phyloP scores from a whole-genome alignment of 495 filamentous ascomycete species.

The Mytilinidion resinicola region DNA sequence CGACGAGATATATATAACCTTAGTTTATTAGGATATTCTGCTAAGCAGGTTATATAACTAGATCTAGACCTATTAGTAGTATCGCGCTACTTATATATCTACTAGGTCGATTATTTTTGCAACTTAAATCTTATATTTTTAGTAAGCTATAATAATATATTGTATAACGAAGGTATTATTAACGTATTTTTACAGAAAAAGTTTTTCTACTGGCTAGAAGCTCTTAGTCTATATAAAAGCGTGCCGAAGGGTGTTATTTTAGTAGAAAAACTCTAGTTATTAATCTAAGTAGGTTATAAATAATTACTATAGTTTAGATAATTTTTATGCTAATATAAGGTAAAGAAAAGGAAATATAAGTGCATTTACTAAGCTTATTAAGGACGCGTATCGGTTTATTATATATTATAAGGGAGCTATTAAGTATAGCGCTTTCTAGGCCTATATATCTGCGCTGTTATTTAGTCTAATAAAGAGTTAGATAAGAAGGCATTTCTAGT shows the following conservation, averaged over 20 bases:
- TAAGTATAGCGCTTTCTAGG: too few species aligned
- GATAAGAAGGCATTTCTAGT: too few species aligned
- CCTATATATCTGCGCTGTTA: too few species aligned
- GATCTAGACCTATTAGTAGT: slow-evolving; percentile 6
- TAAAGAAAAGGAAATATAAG: too few species aligned
- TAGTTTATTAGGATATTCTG: not conserved
- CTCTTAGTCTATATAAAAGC: not conserved
- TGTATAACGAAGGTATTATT: not conserved
- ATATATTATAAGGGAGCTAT: not conserved
- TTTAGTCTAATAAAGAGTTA: too few species aligned
- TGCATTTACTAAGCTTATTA: too few species aligned
- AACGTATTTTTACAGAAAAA: not conserved
- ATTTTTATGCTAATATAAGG: too few species aligned
- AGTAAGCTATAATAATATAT: not conserved
- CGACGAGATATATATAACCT: slow-evolving; percentile 20
- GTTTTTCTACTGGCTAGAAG: too few species aligned
- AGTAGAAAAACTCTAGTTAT: not conserved
- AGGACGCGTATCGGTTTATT: too few species aligned
- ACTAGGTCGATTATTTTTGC: slow-evolving; percentile 11
- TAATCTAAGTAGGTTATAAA: too few species aligned
- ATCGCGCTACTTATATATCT: slow-evolving; percentile 13
- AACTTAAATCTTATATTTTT: not conserved
- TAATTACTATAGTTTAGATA: too few species aligned
- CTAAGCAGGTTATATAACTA: not conserved
- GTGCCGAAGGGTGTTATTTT: not conserved